A percentile compares a stretch with the other conserved stretches of the same genome.
Evolutionary conservation across 257 asterid species (phyloP).

Genomic region (Echites panduratus): DNA sequence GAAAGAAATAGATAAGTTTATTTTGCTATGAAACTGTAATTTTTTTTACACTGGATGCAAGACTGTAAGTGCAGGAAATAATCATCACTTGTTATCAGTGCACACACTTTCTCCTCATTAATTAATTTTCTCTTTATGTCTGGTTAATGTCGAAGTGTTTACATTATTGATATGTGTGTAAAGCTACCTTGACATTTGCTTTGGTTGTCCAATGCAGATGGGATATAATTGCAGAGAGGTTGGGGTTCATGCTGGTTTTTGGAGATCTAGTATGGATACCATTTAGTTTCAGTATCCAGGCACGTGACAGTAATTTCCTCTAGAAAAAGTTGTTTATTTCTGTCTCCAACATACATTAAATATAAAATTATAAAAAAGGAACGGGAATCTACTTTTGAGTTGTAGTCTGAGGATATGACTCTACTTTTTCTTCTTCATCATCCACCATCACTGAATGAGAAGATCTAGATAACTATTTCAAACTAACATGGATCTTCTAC

Average conservation of each 20-base stretch:
- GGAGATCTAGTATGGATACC: conserved; percentile 99
- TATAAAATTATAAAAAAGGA: neutral
- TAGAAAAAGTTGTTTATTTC: neutral
- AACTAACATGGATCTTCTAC: neutral
- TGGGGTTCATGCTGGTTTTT: conserved; percentile 98
- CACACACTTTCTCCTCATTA: neutral
- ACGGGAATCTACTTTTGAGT: neutral
- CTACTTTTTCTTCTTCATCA: too few relatives aligned
- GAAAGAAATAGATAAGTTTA: neutral
- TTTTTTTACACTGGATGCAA: neutral
- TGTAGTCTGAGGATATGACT: neutral
- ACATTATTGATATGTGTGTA: neutral
- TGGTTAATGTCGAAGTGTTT: neutral
- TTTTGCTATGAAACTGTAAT: neutral
- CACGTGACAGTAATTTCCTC: conserved; percentile 18
- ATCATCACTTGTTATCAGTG: neutral
- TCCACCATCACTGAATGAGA: too few relatives aligned
- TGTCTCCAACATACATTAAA: neutral
- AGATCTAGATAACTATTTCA: neutral
- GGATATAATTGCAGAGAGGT: conserved; percentile 97
- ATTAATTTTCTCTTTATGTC: neutral
- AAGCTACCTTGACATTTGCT: neutral
- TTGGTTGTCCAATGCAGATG: conserved; percentile 42
- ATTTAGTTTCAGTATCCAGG: conserved; percentile 98
- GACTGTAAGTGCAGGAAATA: neutral